A percentile compares a stretch with the other conserved stretches of the same genome.
Conservation (phyloP, 345 rosid species). For the Euphorbia tirucalli region DNA sequence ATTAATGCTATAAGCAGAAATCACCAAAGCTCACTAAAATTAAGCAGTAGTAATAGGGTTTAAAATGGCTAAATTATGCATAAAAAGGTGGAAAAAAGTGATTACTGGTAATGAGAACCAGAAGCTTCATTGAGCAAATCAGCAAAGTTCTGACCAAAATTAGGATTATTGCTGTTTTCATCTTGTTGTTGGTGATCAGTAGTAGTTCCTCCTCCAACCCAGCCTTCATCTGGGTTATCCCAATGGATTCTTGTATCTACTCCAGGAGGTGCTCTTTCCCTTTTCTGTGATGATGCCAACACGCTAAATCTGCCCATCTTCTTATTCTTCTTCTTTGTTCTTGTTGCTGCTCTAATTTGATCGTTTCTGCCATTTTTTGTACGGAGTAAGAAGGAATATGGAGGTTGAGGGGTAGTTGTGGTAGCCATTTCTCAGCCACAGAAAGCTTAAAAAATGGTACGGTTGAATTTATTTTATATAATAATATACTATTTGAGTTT, state of each 20-base stretch:
- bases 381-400: conserved; percentile 31
- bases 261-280: conserved; percentile 51
- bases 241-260: conserved; percentile 94
- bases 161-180: conserved; percentile 36
- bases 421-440: too few species aligned
- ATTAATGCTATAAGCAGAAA: too few species aligned
- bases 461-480: too few species aligned
- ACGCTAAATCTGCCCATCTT: conserved; percentile 15
- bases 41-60: too few species aligned
- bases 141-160: conserved; percentile 53
- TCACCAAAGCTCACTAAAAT: too few species aligned
- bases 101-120: conserved; percentile 93
- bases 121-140: conserved; percentile 72
- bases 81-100: background rate
- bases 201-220: conserved; percentile 53
- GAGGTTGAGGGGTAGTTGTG: too few species aligned
- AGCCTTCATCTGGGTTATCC: conserved; percentile 86
- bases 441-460: too few species aligned
- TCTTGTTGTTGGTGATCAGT: conserved; percentile 22
- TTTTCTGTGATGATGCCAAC: conserved; percentile 23
- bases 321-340: background rate
- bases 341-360: conserved; percentile 7
- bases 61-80: too few species aligned
- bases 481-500: too few species aligned
- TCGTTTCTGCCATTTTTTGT: conserved; percentile 9